Conservation (phyloP, 1,139 yeast species). For the Sugiyamaella sp. region DNA sequence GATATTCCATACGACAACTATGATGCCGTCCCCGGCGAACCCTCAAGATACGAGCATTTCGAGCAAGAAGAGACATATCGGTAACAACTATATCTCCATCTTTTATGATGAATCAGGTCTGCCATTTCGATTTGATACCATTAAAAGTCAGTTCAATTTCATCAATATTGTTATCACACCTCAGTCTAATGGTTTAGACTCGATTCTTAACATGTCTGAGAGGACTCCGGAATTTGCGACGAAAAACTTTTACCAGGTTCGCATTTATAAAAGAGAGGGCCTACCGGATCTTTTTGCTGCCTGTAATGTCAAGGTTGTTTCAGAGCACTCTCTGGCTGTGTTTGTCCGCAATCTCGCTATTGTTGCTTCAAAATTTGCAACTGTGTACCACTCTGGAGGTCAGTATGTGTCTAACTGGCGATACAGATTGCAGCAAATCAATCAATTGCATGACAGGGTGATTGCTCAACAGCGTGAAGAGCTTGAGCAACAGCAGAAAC, state of each 20-base stretch:
- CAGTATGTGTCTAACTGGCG: conserved; percentile 66
- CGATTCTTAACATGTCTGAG: conserved; percentile 10
- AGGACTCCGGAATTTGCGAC: conserved; percentile 1
- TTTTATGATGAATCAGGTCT: conserved; percentile 74
- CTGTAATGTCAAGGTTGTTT: conserved; percentile 70
- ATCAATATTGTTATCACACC: conserved; percentile 79
- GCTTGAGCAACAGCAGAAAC: conserved; percentile 8
- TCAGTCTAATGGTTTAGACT: conserved; percentile 44
- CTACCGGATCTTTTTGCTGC: conserved; percentile 79
- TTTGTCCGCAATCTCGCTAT: conserved; percentile 70
- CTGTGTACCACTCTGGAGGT: conserved; percentile 56
- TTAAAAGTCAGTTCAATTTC: conserved; percentile 80
- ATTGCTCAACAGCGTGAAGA: conserved; percentile 31
- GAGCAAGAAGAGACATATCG: conserved; percentile 79
- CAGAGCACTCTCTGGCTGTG: conserved; percentile 59
- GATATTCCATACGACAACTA: conserved; percentile 75
- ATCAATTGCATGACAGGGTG: conserved; percentile 52
- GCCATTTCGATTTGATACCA: conserved; percentile 69
- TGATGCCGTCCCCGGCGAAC: conserved; percentile 63
- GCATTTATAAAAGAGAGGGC: conserved; percentile 64
- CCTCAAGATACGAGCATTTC: conserved; percentile 52
- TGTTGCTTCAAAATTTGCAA: conserved; percentile 71
- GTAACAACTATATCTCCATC: conserved; percentile 80
- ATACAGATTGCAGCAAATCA: conserved; percentile 62
- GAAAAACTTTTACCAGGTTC: conserved; percentile 56